These are phyloP conservation scores for Phytopythium ostracodes DNA, from an alignment of 352 stramenopile genomes.

Conservation along the genomic window DNA sequence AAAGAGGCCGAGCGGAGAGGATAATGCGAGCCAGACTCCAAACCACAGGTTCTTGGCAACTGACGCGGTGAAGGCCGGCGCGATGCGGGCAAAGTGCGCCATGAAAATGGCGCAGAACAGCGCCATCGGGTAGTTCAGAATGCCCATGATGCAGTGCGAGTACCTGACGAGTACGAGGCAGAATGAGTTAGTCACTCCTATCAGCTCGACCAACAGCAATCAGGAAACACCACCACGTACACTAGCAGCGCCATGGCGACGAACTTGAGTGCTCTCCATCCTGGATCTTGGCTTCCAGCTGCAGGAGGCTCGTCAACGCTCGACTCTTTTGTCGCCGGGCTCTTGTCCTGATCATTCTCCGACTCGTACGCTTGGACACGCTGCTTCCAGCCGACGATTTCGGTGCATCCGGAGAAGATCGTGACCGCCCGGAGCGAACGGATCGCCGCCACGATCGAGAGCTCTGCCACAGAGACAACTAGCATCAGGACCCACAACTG, in stretches of 20 bases:
- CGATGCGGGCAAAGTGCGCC: constrained; percentile 54
- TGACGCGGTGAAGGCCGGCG: constrained; percentile 24
- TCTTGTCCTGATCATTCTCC: constrained; percentile 18
- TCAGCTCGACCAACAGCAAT: not conserved
- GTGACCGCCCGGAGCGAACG: constrained; percentile 18
- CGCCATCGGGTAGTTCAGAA: constrained; percentile 83
- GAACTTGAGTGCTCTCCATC: constrained; percentile 59
- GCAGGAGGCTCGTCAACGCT: constrained; percentile 4
- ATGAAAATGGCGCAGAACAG: constrained; percentile 62
- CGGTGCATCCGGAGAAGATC: constrained; percentile 35
- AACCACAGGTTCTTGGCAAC: constrained; percentile 20
- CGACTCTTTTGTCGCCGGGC: not conserved
- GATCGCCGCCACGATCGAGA: constrained; percentile 12
- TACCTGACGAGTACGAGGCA: constrained; percentile 22
- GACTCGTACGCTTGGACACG: constrained; percentile 31
- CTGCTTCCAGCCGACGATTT: constrained; percentile 35
- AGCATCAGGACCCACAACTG: constrained; percentile 25
- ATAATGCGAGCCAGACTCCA: constrained; percentile 45
- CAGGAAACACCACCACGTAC: constrained; percentile 19
- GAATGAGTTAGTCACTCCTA: not conserved
- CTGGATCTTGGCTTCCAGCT: constrained; percentile 25
- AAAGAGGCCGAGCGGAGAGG: constrained; percentile 45
- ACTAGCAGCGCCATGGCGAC: constrained; percentile 50
- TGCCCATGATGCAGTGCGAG: constrained; percentile 65
- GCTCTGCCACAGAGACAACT: constrained; percentile 14